Evolutionary conservation across 495 filamentous ascomycete genomes (phyloP).

Genomic region (Trichoderma virens): DNA sequence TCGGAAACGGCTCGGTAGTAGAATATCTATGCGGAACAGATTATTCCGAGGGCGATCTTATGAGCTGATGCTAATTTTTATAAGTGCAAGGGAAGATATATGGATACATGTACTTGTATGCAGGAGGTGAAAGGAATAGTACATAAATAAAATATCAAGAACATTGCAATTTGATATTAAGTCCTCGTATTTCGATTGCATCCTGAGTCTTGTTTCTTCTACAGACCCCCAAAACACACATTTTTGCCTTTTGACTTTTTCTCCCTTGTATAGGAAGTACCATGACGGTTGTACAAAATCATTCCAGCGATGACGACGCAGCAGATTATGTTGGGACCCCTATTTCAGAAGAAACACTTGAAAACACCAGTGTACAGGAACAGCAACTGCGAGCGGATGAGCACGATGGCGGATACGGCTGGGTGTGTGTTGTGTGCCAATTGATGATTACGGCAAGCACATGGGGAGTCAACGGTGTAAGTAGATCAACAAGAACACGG

Average conservation of each 20-base stretch:
- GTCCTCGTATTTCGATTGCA: neutral
- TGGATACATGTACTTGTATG: neutral
- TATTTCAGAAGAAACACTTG: neutral
- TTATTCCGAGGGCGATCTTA: neutral
- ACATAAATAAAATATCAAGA: neutral
- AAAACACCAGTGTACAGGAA: neutral
- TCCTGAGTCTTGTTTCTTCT: neutral
- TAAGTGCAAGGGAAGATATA: neutral
- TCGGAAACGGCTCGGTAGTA: neutral
- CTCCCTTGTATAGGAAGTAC: neutral
- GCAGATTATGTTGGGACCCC: neutral
- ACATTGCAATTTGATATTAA: neutral
- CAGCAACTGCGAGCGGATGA: neutral
- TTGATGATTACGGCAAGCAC: conserved; percentile 21
- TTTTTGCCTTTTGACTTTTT: neutral
- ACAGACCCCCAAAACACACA: neutral
- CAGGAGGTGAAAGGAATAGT: neutral
- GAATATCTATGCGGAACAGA: neutral
- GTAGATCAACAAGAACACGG: neutral
- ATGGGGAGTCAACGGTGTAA: conserved; percentile 25
- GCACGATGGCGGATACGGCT: conserved; percentile 44
- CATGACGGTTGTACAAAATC: neutral
- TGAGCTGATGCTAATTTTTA: neutral
- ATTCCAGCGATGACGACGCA: neutral
- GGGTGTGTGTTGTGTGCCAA: conserved; percentile 33